A percentile compares a stretch with the other conserved stretches of the same genome.
Evolutionary conservation across 2,329 filamentous ascomycete species (phyloP).

Genomic region (Pseudogymnoascus sp.): DNA sequence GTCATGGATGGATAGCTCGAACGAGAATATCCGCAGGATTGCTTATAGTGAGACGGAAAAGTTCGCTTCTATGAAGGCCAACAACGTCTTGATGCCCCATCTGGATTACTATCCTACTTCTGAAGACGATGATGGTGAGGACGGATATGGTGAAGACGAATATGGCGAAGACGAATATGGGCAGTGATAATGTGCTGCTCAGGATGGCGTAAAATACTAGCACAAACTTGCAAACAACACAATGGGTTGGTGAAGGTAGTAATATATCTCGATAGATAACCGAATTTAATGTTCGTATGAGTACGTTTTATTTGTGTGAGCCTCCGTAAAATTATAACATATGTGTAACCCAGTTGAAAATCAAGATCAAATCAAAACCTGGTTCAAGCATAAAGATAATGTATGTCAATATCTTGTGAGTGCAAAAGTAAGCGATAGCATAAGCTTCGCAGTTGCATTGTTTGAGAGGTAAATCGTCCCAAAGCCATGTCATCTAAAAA

Average conservation of each 20-base stretch:
- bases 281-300: background rate
- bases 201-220: background rate
- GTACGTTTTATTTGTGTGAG: background rate
- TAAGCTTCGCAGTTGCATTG: background rate
- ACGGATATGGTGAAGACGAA: background rate
- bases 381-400: background rate
- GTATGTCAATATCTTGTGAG: background rate
- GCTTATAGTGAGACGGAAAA: background rate
- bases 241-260: background rate
- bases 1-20: background rate
- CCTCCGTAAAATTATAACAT: background rate
- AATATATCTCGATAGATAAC: background rate
- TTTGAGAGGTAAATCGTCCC: background rate
- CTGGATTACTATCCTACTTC: background rate
- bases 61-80: background rate
- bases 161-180: background rate
- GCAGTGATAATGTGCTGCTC: background rate
- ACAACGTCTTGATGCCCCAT: background rate
- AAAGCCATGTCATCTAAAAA: background rate
- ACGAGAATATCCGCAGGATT: conserved; percentile 2
- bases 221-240: background rate
- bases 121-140: background rate
- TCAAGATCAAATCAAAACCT: background rate
- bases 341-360: background rate
- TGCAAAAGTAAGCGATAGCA: background rate